These are phyloP conservation scores for Pleodorina starrii DNA, from an alignment of 139 green algal genomes.

Conservation along the genomic window DNA sequence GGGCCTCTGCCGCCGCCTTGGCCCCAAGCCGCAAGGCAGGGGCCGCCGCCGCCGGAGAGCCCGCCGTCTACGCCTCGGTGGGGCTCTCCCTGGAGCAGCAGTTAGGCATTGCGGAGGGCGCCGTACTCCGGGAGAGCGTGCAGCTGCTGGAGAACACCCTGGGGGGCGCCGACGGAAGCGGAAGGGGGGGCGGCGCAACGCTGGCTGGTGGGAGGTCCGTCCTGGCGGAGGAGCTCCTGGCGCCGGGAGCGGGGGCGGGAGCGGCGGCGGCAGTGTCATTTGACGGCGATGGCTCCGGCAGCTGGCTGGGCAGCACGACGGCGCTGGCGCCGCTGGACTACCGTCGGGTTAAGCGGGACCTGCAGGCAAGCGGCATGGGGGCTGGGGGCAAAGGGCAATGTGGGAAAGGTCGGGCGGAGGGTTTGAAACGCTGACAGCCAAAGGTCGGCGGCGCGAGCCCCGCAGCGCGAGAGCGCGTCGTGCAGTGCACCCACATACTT, in stretches of 20 bases:
- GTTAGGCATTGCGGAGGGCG: neutral
- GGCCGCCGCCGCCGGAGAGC: too few species aligned
- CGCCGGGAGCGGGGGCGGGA: neutral
- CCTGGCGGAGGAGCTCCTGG: neutral
- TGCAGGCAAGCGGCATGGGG: conserved; percentile 1
- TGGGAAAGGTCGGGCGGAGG: too few species aligned
- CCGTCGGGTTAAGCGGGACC: neutral
- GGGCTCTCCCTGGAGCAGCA: neutral
- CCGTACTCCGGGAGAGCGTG: conserved; percentile 26
- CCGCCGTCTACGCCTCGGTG: neutral
- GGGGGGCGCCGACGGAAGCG: neutral
- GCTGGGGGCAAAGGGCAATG: neutral
- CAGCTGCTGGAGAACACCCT: neutral
- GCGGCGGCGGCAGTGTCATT: neutral
- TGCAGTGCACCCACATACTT: too few species aligned
- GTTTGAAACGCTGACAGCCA: too few species aligned
- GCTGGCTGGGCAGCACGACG: neutral
- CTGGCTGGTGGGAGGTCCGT: neutral
- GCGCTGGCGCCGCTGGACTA: conserved; percentile 45
- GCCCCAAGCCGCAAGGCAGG: too few species aligned
- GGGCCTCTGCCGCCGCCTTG: neutral
- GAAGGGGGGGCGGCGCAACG: neutral
- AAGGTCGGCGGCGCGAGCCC: too few species aligned
- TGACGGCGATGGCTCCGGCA: neutral
- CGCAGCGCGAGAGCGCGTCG: too few species aligned